Evolutionary conservation across 305 asterid species (phyloP).

Genomic region (Rubia tinctorum): DNA sequence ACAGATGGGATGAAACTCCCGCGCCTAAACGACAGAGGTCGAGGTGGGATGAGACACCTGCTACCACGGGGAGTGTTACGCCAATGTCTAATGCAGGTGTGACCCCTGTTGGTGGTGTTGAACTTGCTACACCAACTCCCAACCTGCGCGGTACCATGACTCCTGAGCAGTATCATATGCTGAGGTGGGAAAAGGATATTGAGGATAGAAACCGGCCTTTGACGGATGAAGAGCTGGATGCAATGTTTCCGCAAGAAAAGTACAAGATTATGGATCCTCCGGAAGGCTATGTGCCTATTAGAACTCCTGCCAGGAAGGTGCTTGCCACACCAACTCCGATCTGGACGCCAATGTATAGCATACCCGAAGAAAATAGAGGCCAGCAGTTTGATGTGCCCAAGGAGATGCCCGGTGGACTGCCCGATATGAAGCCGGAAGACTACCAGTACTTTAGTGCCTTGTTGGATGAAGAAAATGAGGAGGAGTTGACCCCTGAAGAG

Average conservation of each 20-base stretch:
- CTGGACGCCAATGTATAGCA: conserved; percentile 68
- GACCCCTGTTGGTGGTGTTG: conserved; percentile 80
- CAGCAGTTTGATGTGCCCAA: conserved; percentile 90
- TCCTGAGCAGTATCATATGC: no score
- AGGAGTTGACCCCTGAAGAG: conserved; percentile 67
- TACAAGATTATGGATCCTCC: conserved; percentile 91
- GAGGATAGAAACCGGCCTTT: conserved; percentile 86
- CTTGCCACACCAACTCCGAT: conserved; percentile 98
- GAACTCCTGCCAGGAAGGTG: conserved; percentile 95
- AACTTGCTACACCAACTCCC: conserved; percentile 93
- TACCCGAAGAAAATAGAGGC: conserved; percentile 89
- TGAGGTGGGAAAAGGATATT: conserved; percentile 94
- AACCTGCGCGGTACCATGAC: conserved; percentile 72
- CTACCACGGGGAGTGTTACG: conserved; percentile 92
- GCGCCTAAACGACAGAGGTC: conserved; percentile 88
- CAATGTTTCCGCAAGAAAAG: conserved; percentile 84
- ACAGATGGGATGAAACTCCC: conserved; percentile 87
- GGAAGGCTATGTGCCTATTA: conserved; percentile 76
- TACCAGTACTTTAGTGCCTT: conserved; percentile 53
- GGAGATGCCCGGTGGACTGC: conserved; percentile 93
- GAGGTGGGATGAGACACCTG: conserved; percentile 98
- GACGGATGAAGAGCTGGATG: conserved; percentile 87
- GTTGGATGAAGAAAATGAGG: conserved; percentile 43
- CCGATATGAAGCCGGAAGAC: conserved; percentile 95
- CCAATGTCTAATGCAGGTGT: conserved; percentile 62